Evolutionary conservation across 2,329 filamentous ascomycete genomes (phyloP), one percentile per base, ranked within the genome.

Genomic region (Talaromyces sp.): DNA sequence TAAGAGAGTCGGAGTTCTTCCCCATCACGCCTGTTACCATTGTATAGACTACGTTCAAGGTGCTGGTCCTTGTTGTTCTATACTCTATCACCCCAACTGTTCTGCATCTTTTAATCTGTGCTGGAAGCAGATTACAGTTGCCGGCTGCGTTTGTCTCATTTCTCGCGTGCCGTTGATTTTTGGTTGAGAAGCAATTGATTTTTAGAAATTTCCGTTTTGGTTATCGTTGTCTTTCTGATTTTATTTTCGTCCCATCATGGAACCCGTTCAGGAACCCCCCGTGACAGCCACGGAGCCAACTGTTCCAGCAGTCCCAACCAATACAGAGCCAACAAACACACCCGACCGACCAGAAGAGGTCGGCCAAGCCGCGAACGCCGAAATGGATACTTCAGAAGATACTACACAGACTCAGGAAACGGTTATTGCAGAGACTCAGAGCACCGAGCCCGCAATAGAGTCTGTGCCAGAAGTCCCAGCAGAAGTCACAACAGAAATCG

Each of bases 331-430:
- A 6, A 41, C 65, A 47, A 61, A 47, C 31, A 22, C 52, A n/a
- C 57, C 57, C 4, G 47, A 58, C 11, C 47, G 45, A 43, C 64
- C 60, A 6, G n/a, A 37, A 17, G 45, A 33, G 17, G 59, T 35
- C 19, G 33, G 43, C 9, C 27, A 64, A 15, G 13, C 63, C 8
- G 27, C 57, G 22, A 50, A 59, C 7, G 19, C 61, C 31, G 58
- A 61, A 41, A 72, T 73, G 70, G 71, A 72, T 62, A 66, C 69
- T 9, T 54, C 62, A 2, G 68, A 66, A 39, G 70, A 72, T 17
- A 39, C 49, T 7, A 19, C 67, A 27, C 63, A 63, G 4, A 52
- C 47, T 10, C 64, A 58, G 35, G 47, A n/a, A 37, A 17, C 50
- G 31, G 17, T 43, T 45, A 10, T 33, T 49, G 31, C n/a, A 31